A percentile compares a stretch with the other conserved stretches of the same genome.
Evolutionary conservation across 371 early-diverging fungal genomes (phyloP).

Genomic region (Rozella allomycis): DNA sequence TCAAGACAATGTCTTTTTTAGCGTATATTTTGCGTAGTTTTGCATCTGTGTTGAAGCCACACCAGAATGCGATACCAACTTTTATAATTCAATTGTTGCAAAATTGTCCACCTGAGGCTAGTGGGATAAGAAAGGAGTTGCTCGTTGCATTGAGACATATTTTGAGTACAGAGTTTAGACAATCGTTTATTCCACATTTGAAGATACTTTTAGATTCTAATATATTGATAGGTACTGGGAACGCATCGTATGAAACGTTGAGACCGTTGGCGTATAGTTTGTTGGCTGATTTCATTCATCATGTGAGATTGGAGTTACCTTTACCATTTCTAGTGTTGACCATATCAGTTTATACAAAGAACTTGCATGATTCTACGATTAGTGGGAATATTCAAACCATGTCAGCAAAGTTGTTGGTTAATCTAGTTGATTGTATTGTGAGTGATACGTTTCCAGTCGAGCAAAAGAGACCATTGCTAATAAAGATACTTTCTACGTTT

Average conservation of each 20-base stretch:
- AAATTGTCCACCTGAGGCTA: conserved; percentile 82
- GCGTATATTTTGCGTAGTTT: conserved; percentile 77
- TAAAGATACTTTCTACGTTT: conserved; percentile 64
- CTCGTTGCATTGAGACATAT: conserved; percentile 86
- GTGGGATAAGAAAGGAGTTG: conserved; percentile 79
- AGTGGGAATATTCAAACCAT: conserved; percentile 80
- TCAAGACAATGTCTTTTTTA: conserved; percentile 78
- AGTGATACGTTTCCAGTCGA: conserved; percentile 29
- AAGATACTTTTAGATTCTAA: conserved; percentile 72
- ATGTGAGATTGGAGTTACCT: conserved; percentile 63
- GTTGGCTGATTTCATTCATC: conserved; percentile 84
- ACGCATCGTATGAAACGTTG: conserved; percentile 72
- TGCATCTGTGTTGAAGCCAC: conserved; percentile 37
- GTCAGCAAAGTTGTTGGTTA: conserved; percentile 79
- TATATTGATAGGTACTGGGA: conserved; percentile 71
- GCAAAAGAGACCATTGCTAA: conserved; percentile 41
- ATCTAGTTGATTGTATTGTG: conserved; percentile 65
- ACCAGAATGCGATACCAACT: conserved; percentile 60
- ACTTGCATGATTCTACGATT: conserved; percentile 66
- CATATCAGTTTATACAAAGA: conserved; percentile 66
- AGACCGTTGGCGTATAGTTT: conserved; percentile 79
- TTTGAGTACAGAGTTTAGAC: conserved; percentile 66
- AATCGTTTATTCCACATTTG: conserved; percentile 63
- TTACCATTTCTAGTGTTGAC: conserved; percentile 49
- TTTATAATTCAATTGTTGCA: conserved; percentile 63